These are phyloP conservation scores for Globisporangium takayamanum DNA, from an alignment of 352 stramenopile genomes.

Conservation along the genomic window DNA sequence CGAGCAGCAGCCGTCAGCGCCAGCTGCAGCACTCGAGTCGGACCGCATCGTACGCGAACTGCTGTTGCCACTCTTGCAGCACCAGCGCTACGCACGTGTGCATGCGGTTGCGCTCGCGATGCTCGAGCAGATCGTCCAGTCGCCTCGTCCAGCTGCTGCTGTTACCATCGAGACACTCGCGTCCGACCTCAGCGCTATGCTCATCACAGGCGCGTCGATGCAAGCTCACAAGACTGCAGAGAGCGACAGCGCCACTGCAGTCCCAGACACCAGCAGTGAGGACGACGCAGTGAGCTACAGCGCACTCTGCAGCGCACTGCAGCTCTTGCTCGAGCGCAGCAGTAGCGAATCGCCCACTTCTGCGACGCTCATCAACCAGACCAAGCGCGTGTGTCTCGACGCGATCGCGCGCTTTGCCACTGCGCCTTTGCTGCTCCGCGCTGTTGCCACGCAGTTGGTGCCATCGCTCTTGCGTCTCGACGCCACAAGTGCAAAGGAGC, in stretches of 20 bases:
- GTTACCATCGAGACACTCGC: slow-evolving; percentile 13
- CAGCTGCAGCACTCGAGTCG: not conserved
- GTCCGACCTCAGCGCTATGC: slow-evolving; percentile 3
- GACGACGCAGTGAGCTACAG: slow-evolving; percentile 23
- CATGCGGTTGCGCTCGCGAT: slow-evolving; percentile 24
- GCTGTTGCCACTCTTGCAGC: slow-evolving; percentile 26
- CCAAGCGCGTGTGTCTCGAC: slow-evolving; percentile 28
- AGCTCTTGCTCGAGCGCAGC: slow-evolving; percentile 26
- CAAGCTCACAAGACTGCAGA: not conserved
- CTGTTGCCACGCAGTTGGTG: slow-evolving; percentile 40
- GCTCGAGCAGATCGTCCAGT: slow-evolving; percentile 21
- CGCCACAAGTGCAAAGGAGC: slow-evolving; percentile 4
- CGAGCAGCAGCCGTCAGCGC: not conserved
- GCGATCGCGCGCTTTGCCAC: slow-evolving; percentile 33
- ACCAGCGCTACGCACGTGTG: slow-evolving; percentile 17
- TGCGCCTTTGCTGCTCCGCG: slow-evolving; percentile 38
- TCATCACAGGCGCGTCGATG: slow-evolving; percentile 3
- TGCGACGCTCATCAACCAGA: slow-evolving; percentile 7
- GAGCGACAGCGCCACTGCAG: slow-evolving; percentile 3
- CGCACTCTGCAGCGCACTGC: slow-evolving; percentile 41
- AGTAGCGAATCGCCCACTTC: not conserved
- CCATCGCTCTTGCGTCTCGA: slow-evolving; percentile 26
- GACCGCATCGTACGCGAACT: slow-evolving; percentile 15
- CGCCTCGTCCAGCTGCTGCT: slow-evolving; percentile 6
- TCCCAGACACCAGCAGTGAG: not conserved